Evolutionary conservation across 2,329 filamentous ascomycete genomes (phyloP).

Genomic region (Metarhizium sp.): DNA sequence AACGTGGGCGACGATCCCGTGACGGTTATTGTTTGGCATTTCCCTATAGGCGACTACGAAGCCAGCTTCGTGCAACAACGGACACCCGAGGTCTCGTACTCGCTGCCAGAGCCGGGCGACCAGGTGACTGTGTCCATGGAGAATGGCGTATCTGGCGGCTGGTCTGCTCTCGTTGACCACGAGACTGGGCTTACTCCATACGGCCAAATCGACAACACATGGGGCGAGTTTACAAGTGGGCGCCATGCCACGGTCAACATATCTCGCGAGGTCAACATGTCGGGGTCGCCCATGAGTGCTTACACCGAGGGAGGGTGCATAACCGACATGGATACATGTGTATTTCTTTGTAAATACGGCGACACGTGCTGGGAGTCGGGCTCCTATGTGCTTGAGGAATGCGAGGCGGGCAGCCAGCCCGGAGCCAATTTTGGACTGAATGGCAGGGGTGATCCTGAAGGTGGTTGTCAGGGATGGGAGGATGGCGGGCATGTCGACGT

Average conservation of each 20-base stretch:
- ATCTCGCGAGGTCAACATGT: slow-evolving; percentile 32
- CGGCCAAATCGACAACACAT: slow-evolving; percentile 32
- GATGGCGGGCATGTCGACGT: slow-evolving; percentile 11
- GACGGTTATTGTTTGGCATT: slow-evolving; percentile 14
- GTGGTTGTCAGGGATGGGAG: slow-evolving; percentile 20
- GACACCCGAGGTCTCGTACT: slow-evolving; percentile 24
- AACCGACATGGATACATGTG: slow-evolving; percentile 30
- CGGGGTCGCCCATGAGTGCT: slow-evolving; percentile 26
- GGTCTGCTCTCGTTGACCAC: slow-evolving; percentile 23
- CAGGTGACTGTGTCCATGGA: slow-evolving; percentile 27
- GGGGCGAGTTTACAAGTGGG: slow-evolving; percentile 33
- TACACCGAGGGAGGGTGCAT: slow-evolving; percentile 27
- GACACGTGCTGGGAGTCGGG: slow-evolving; percentile 21
- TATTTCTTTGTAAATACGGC: slow-evolving; percentile 29
- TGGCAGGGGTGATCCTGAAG: slow-evolving; percentile 15
- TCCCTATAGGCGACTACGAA: slow-evolving; percentile 9
- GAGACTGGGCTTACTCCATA: slow-evolving; percentile 15
- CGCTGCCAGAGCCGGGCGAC: slow-evolving; percentile 23
- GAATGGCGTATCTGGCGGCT: slow-evolving; percentile 27
- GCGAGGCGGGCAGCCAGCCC: slow-evolving; percentile 14
- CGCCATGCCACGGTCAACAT: slow-evolving; percentile 29
- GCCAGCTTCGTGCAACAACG: slow-evolving; percentile 20
- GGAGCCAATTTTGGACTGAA: slow-evolving; percentile 11
- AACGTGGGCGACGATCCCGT: slow-evolving; percentile 16
- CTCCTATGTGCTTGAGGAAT: slow-evolving; percentile 29